These are phyloP conservation scores for Penicillium sp. DNA, from an alignment of 2,329 filamentous ascomycete genomes.

Conservation along the genomic window DNA sequence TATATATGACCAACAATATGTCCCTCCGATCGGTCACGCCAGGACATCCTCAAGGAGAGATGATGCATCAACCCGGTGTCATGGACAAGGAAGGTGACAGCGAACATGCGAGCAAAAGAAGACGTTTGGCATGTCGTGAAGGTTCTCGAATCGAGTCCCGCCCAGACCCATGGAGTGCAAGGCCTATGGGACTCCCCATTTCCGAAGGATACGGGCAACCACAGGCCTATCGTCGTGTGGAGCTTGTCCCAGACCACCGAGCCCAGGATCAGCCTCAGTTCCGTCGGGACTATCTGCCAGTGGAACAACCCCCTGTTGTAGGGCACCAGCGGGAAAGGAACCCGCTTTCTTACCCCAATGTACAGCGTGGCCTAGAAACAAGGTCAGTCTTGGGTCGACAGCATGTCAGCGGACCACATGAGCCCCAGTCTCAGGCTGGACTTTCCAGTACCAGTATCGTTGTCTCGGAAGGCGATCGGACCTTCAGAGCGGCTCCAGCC, in stretches of 20 bases:
- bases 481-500: slow-evolving; percentile 17
- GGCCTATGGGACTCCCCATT: slow-evolving; percentile 14
- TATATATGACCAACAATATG: slow-evolving; percentile 31
- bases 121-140: slow-evolving; percentile 29
- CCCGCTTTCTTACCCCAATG: slow-evolving; percentile 12
- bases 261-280: slow-evolving; percentile 19
- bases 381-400: slow-evolving; percentile 19
- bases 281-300: slow-evolving; percentile 25
- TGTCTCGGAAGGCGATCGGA: slow-evolving; percentile 19
- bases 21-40: slow-evolving; percentile 34
- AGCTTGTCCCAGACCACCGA: slow-evolving; percentile 14
- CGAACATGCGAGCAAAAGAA: slow-evolving; percentile 33
- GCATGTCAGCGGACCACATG: slow-evolving; percentile 15
- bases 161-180: slow-evolving; percentile 10
- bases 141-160: slow-evolving; percentile 15
- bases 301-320: slow-evolving; percentile 18
- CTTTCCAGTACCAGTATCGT: slow-evolving; percentile 17
- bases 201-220: slow-evolving; percentile 12
- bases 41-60: slow-evolving; percentile 23
- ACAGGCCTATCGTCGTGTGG: slow-evolving; percentile 19
- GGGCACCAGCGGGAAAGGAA: slow-evolving; percentile 14
- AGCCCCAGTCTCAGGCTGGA: slow-evolving; percentile 15
- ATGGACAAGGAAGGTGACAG: slow-evolving; percentile 23
- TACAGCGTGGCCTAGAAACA: slow-evolving; percentile 14
- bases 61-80: slow-evolving; percentile 18